Evolutionary conservation across 202 grass and related monocot genomes (phyloP).

Genomic region (Setaria italica): DNA sequence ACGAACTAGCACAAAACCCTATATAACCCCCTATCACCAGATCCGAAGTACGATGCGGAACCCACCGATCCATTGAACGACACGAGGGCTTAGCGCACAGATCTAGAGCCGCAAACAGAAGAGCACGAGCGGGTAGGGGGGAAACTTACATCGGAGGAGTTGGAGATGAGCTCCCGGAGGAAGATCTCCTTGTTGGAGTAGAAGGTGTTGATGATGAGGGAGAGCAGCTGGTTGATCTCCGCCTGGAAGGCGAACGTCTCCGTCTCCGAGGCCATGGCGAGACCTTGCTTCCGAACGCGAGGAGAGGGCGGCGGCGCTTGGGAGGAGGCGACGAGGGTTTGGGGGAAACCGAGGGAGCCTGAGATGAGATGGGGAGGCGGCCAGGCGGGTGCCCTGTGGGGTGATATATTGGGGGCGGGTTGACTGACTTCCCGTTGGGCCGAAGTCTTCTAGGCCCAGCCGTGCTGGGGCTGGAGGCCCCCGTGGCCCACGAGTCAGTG

Average conservation of each 20-base stretch:
- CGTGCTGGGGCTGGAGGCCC: too few relatives aligned
- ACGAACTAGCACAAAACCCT: background rate
- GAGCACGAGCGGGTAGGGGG: background rate
- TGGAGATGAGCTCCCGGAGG: slow-evolving; percentile 95
- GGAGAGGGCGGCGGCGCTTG: background rate
- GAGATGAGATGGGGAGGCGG: background rate
- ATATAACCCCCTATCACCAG: background rate
- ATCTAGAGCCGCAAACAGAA: slow-evolving; percentile 1
- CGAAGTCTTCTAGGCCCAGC: too few relatives aligned
- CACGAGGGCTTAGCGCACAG: background rate
- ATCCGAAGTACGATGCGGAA: background rate
- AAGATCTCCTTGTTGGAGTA: slow-evolving; percentile 99
- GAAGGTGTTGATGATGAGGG: slow-evolving; percentile 99
- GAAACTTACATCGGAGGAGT: slow-evolving; percentile 86
- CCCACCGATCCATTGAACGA: background rate
- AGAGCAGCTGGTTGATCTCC: slow-evolving; percentile 99
- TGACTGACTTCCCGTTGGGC: slow-evolving; percentile 24
- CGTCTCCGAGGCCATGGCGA: slow-evolving; percentile 75
- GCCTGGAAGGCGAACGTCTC: slow-evolving; percentile 99
- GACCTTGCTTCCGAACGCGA: background rate
- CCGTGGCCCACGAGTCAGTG: background rate
- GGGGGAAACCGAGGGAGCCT: background rate
- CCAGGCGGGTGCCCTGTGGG: background rate
- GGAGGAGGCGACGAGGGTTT: slow-evolving; percentile 25
- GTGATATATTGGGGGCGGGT: background rate